Evolutionary conservation across 1,284 basidiomycete species (phyloP), one percentile per base, ranked within the genome.

Genomic region (Puccinia brachypodii): DNA sequence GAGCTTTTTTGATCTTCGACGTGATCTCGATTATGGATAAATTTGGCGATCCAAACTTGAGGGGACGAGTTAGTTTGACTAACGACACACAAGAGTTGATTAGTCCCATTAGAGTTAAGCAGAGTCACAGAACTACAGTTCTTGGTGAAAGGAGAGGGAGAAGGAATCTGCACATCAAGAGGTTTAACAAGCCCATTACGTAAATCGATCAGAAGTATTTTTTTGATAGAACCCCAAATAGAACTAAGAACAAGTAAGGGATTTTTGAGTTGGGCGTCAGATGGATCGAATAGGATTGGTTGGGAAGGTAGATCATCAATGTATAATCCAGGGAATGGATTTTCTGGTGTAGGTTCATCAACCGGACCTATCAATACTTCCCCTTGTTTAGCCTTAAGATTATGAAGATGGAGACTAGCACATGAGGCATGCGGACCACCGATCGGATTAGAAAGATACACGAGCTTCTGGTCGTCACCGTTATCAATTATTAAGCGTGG

Each of bases 351-450:
- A 4, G 88, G 87, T 1, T 87, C 86, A 77, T 85, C 88, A 16
- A 91, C 88, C 1, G 86, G 82, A 11, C 88, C 87, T 0, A 89
- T 86, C 16, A 90, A 84, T 22, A 87, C 36, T 83, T 83, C 56
- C 16, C 80, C 83, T 73, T 25, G 19, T 44, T 28, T 58, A 19
- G 50, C 62, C 68, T 78, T 22, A 50, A 14, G 56, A 3, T 42
- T 72, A 38, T 50, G 25, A 3, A 86, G 83, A 83, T 91, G 88
- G 0, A 93, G 85, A 2, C 88, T 86, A 0, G 89, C 88, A 11
- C 91, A 91, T 0, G 90, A 89, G 6, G 88, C 88, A 83, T 93
- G 92, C 0, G 91, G 87, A 0, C 91, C 91, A 0, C 91, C 91
- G 3, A 88, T 85, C 3, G 87, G 85, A 83, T 89, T 89, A 13